Conservation (phyloP, 257 asterid species). For the Lycium ferocissimum region DNA sequence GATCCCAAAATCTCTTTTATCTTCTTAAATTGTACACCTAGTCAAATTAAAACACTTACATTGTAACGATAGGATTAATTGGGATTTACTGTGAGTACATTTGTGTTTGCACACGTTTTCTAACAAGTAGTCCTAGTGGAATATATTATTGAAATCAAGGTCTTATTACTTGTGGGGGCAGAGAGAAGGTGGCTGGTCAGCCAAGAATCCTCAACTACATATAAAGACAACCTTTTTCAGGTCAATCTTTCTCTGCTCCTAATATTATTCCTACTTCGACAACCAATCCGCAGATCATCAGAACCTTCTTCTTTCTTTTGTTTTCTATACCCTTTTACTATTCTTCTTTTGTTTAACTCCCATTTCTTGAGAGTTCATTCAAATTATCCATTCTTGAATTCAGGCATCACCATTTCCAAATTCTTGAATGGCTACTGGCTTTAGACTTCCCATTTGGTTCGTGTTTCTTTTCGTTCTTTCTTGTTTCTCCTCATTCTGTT, state of each 20-base stretch:
- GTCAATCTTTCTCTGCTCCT: constrained; percentile 28
- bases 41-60: too few relatives aligned
- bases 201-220: constrained; percentile 27
- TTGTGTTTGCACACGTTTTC: too few relatives aligned
- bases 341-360: neutral
- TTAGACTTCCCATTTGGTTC: constrained; percentile 7
- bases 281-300: neutral
- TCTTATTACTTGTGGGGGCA: constrained; percentile 1
- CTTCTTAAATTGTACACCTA: too few relatives aligned
- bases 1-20: too few relatives aligned
- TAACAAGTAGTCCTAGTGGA: neutral
- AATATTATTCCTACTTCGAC: neutral
- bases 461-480: constrained; percentile 27
- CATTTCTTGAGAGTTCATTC: neutral
- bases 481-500: constrained; percentile 36
- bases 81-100: too few relatives aligned
- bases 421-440: constrained; percentile 9
- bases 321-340: neutral
- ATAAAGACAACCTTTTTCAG: constrained; percentile 15
- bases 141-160: constrained; percentile 19
- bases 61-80: too few relatives aligned
- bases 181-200: constrained; percentile 11
- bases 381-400: neutral
- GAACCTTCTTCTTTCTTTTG: neutral
- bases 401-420: constrained; percentile 7